Evolutionary conservation across 2,329 filamentous ascomycete species (phyloP).

Genomic region (Cladorrhinum sp.): DNA sequence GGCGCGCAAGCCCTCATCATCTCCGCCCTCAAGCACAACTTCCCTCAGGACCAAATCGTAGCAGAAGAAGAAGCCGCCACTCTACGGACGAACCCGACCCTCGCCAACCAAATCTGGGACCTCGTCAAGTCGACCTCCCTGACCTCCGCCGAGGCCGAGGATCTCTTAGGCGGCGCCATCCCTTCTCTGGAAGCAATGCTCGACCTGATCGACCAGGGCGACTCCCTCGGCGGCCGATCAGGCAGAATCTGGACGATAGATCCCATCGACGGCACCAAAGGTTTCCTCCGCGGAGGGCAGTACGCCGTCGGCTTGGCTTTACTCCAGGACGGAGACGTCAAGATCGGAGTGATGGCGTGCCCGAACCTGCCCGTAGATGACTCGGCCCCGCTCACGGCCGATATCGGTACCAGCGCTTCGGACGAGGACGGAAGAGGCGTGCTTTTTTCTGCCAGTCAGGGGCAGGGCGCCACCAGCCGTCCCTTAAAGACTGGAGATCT

Average conservation of each 20-base stretch:
- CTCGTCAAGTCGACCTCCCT: conserved; percentile 68
- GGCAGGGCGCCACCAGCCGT: conserved; percentile 76
- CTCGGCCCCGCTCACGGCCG: conserved; percentile 63
- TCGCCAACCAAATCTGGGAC: conserved; percentile 79
- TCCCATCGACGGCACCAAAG: conserved; percentile 26
- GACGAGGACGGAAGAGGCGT: conserved; percentile 77
- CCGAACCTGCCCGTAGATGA: conserved; percentile 50
- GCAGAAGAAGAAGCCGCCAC: conserved; percentile 90
- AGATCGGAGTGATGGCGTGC: conserved; percentile 24
- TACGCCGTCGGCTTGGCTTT: conserved; percentile 24
- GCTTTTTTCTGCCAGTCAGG: conserved; percentile 78
- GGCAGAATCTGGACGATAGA: conserved; percentile 25
- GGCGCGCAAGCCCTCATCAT: conserved; percentile 97
- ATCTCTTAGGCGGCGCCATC: conserved; percentile 61
- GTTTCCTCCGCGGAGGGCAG: conserved; percentile 23
- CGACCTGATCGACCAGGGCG: conserved; percentile 16
- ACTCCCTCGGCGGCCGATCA: neutral
- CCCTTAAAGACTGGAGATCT: conserved; percentile 61
- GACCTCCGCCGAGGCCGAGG: conserved; percentile 55
- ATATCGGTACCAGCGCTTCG: conserved; percentile 70
- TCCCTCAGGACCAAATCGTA: conserved; percentile 87
- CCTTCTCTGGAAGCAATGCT: conserved; percentile 55
- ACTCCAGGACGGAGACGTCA: conserved; percentile 19
- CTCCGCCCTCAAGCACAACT: conserved; percentile 80
- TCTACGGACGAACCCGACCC: conserved; percentile 66